Base-by-base conservation (phyloP, 352 stramenopile genomes). In the Phytophthora podocarpi region DNA sequence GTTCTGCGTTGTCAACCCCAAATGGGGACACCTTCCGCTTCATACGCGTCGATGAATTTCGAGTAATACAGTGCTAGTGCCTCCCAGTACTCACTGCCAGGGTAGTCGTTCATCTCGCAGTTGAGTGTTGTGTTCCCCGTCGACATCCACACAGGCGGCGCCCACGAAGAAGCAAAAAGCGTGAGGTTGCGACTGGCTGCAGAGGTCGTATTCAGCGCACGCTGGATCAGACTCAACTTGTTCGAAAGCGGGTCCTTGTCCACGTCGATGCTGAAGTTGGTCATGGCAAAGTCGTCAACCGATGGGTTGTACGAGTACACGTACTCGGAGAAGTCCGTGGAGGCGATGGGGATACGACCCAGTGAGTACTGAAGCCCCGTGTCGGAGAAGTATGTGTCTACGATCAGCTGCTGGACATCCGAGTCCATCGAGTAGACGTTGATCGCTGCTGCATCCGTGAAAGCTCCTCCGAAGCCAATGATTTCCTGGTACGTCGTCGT, bases 251-350 rank as follows among this genome's bases (percentile, higher is more conserved):
- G 31, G 1, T 4, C 37, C 21, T 24, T 21, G 21, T 43, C 37
- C 4, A 23, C 16, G 5, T 20, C 37, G 16, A 43, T 43, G 4
- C 16, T 27, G 8, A 43, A 43, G 8, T 43, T 21, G 5, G 18
- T 26, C 16, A 27, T 21, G 8, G 37, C 15, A 24, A 43, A 24
- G 21, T 43, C 37, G 16, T 24, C 37, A 3, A 12, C 16, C 15
- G 78, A 59, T 18, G 89, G 67, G 55, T 93, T 87, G 71, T 96
- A 96, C 71, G 72, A 93, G 75, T 97, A 97, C 18, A 87, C 59
- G 15, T 65, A 77, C 47, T 84, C 70, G 28, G 88, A 97, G 60
- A 97, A 97, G 70, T 97, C 89, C 18, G 74, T 89, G 20, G 81
- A 91, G 27, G 70, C 85, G 59, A 97, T 96, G 15, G 84, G 85